Percentiles rank a stretch among this genome's conserved stretches.
phyloP scores from a whole-genome alignment of 1,284 basidiomycete genomes.

The Moniliella sp. region DNA sequence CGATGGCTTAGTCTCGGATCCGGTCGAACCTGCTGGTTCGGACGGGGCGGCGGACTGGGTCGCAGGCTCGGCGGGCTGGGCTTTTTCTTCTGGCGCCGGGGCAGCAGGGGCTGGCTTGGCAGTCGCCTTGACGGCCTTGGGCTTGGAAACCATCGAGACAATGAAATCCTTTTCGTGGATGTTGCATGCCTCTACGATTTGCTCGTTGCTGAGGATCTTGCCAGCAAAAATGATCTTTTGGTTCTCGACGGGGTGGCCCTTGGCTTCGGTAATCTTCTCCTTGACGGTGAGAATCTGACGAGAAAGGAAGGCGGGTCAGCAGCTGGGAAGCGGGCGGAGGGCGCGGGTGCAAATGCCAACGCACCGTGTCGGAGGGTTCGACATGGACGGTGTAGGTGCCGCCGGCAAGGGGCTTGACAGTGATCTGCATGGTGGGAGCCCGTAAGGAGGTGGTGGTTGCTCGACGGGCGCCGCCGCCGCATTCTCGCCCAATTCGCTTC shows the following conservation, averaged over 20 bases:
- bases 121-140: slow-evolving; percentile 30
- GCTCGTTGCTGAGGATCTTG: slow-evolving; percentile 72
- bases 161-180: slow-evolving; percentile 98
- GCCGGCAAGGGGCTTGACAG: slow-evolving; percentile 27
- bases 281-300: slow-evolving; percentile 62
- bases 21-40: no score
- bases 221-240: slow-evolving; percentile 96
- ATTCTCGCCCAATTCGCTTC: no score
- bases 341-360: no score
- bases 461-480: no score
- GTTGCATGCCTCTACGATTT: slow-evolving; percentile 64
- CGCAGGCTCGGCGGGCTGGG: no score
- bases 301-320: no score
- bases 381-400: slow-evolving; percentile 30
- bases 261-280: slow-evolving; percentile 55
- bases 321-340: no score
- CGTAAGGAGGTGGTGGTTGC: no score
- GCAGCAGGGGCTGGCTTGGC: not conserved
- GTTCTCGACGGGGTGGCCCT: slow-evolving; percentile 50
- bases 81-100: not conserved
- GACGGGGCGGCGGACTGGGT: no score
- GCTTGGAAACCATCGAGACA: slow-evolving; percentile 94
- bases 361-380: slow-evolving; percentile 22
- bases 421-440: slow-evolving; percentile 28
- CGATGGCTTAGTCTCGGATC: no score